Base-by-base conservation (phyloP, 2,329 filamentous ascomycete species). In the Alternaria tenuissima region DNA sequence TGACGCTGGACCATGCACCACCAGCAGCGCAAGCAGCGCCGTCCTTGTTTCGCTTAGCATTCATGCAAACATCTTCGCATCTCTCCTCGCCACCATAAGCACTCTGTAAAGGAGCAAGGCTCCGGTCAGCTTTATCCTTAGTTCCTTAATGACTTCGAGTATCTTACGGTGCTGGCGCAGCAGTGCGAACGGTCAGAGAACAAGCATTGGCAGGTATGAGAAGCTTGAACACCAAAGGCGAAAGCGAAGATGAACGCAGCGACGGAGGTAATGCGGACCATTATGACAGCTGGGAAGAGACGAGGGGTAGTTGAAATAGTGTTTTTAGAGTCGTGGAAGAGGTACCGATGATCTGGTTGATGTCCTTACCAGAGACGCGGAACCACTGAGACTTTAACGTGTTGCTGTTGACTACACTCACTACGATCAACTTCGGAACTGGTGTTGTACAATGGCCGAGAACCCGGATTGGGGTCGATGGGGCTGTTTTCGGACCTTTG, bases 161-260 rank as follows among this genome's bases (percentile, higher is more conserved):
- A 20, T 24, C 46, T 49, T 24, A 36, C 20, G 32, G 22, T 34
- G 8, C 30, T 49, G 32, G 18, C 46, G 9, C 46, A 49, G 32
- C 46, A 49, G 46, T 49, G 46, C 32, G 20, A 24, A 22, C 46
- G 30, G 22, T 49, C 20, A 9, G 22, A 20, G 20, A 49, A 49
- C 14, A 49, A 24, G 16, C 46, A 49, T 38, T 49, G 46, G 5
- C 46, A 49, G 46, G 34, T 49, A 24, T 49, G 46, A 18, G 46
- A 24, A 49, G 46, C 46, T 20, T 49, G 46, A 49, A n/a, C 46
- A 7, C 46, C 46, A 24, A 49, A 49, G 30, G 14, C 46, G 14
- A 49, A 36, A 22, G 46, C 34, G 32, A 49, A 49, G 30, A 49
- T 36, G 20, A 49, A 22, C 14, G 30, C 46, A 34, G 32, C 32